Base-by-base conservation (phyloP, 1,284 basidiomycete species). In the Irpex lacteus region DNA sequence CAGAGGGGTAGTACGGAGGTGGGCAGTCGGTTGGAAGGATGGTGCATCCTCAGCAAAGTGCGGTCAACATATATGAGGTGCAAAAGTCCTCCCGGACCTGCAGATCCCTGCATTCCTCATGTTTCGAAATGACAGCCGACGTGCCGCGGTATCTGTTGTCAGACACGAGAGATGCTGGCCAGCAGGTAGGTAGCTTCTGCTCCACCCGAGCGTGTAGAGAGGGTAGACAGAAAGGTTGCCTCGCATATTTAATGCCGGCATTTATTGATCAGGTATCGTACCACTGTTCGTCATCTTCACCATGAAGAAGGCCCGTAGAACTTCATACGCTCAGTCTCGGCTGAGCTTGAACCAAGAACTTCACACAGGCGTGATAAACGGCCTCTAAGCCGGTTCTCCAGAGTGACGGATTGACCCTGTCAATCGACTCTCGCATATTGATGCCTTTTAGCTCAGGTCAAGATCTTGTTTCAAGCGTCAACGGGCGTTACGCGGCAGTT, bases 201-300 rank as follows among this genome's bases (percentile, higher is more conserved):
- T 66, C 65, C 61, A 66, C 65, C 13, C 38, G n/a, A n/a, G 55
- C 65, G 65, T 66, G 65, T 63, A 56, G 58, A 52, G 62, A 55
- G 32, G 56, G 59, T 44, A 57, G 49, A 53, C 36, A 55, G 52
- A 54, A 63, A 61, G 36, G 60, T 59, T 59, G 52, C 38, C 49
- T 54, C 60, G 58, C 59, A 56, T 56, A 21, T 56, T 60, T 63
- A 59, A 66, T 66, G 54, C 65, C 65, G 61, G 58, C 62, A 63
- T 66, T 59, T 60, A 63, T 56, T 56, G 54, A 56, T 56, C 18
- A 40, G 61, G 59, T 56, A 61, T 63, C 65, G 65, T 61, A 63
- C 65, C 65, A 66, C 65, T 52, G 60, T 52, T 60, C 52, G 60
- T 61, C 61, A 62, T 58, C 54, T 44, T 57, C 54, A 26, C 8